Base-by-base conservation (phyloP, 1,284 basidiomycete species). In the Agroathelia rolfsii region DNA sequence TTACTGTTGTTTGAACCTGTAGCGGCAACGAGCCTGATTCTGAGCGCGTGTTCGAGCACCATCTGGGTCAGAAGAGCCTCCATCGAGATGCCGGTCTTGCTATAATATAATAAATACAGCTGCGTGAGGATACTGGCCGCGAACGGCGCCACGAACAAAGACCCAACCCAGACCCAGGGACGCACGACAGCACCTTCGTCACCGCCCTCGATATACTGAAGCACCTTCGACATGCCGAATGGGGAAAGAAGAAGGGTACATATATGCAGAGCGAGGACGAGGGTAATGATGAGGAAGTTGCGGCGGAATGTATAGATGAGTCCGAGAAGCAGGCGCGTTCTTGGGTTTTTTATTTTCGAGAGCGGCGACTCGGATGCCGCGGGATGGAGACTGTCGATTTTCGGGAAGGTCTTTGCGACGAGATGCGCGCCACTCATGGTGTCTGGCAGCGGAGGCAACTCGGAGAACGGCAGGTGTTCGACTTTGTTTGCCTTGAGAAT, bases 121-220 rank as follows among this genome's bases (percentile, higher is more conserved):
- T 52, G 47, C 36, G 46, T 38, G 13, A 44, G 25, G 15, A 45
- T 40, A 11, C 33, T 12, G 3, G 20, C 21, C 10, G 42, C n/a
- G 22, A 58, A 29, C 15, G 62, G 61, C 10, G 54, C 60, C 21
- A 44, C 26, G 22, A 48, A 44, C 18, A 50, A 36, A 14, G 43
- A 25, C 3, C 36, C 13, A 13, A 51, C 38, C 49, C 49, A 51
- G 10, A 48, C 42, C 34, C 44, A 46, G 3, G 48, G 46, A 20
- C 44, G 46, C 13, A 42, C 35, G 17, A 34, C 39, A 12, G 37
- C 39, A 5, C 24, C 37, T 21, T 32, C 35, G 12, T 30, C 13
- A 6, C 41, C 39, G 20, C 32, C 36, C 46, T 72, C 61, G 9
- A 76, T 44, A 41, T 69, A 70, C n/a, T n/a, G n/a, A n/a, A n/a